A percentile compares a stretch with the other conserved stretches of the same genome.
These are phyloP conservation scores for Berberis vulgaris DNA, from an alignment of 164 flowering plant species.

Conservation along the genomic window DNA sequence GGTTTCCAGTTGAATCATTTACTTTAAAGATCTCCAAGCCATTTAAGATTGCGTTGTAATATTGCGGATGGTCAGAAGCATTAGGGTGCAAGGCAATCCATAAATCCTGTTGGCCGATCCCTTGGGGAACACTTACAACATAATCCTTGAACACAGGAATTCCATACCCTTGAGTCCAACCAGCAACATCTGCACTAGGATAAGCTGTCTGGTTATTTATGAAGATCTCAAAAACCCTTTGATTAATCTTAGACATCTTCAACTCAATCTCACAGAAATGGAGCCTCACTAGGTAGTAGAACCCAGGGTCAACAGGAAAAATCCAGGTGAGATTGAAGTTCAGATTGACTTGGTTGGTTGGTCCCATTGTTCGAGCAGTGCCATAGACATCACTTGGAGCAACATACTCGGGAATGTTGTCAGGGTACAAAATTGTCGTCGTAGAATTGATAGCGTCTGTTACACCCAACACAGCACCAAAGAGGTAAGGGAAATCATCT, in stretches of 20 bases:
- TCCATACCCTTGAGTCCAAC: slow-evolving; percentile 33
- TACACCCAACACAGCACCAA: slow-evolving; percentile 54
- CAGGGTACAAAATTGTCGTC: slow-evolving; percentile 30
- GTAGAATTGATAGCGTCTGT: slow-evolving; percentile 25
- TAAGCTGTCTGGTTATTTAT: slow-evolving; percentile 66
- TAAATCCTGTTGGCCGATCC: slow-evolving; percentile 37
- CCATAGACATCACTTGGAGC: slow-evolving; percentile 60
- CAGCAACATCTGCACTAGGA: slow-evolving; percentile 45
- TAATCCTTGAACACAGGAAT: slow-evolving; percentile 42
- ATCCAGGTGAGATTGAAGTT: slow-evolving; percentile 75
- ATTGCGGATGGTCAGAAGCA: not conserved
- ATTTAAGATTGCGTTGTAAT: slow-evolving; percentile 29
- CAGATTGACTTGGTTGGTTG: slow-evolving; percentile 22
- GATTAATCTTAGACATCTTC: slow-evolving; percentile 33
- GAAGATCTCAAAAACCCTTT: slow-evolving; percentile 58
- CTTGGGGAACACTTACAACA: slow-evolving; percentile 32
- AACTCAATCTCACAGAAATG: slow-evolving; percentile 71
- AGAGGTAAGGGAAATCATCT: slow-evolving; percentile 50
- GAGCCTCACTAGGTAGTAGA: slow-evolving; percentile 69
- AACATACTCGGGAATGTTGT: slow-evolving; percentile 34
- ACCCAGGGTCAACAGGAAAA: slow-evolving; percentile 56
- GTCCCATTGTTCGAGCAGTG: slow-evolving; percentile 80
- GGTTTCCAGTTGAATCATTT: slow-evolving; percentile 21
- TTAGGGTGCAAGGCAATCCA: slow-evolving; percentile 37
- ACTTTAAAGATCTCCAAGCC: slow-evolving; percentile 51